Evolutionary conservation across 805 yeast genomes (phyloP).

Genomic region (Metschnikowia proteae): DNA sequence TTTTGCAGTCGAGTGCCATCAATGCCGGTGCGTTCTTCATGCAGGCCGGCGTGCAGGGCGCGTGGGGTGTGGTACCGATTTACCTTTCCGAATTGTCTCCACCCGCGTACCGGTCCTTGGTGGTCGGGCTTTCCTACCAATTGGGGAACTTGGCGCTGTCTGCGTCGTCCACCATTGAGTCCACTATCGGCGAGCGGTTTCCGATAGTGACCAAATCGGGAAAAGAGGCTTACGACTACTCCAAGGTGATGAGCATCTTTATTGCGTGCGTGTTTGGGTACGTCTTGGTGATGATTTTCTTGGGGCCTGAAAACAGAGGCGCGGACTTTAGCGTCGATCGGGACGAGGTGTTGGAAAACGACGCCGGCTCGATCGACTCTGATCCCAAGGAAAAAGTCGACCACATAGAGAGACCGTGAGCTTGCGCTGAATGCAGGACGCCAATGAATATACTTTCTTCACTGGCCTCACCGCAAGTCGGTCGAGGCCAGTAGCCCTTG

Average conservation of each 20-base stretch:
- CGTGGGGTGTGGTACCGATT: slow-evolving; percentile 70
- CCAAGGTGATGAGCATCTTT: slow-evolving; percentile 67
- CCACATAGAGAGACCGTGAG: neutral
- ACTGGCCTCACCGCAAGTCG: no score
- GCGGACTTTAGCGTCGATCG: slow-evolving; percentile 18
- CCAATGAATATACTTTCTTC: no score
- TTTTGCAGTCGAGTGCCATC: slow-evolving; percentile 31
- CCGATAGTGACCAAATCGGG: slow-evolving; percentile 38
- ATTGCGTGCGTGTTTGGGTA: slow-evolving; percentile 62
- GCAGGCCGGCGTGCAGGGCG: slow-evolving; percentile 66
- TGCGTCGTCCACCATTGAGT: slow-evolving; percentile 68
- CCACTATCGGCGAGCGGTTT: slow-evolving; percentile 57
- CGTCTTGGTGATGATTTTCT: slow-evolving; percentile 42
- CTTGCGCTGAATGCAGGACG: neutral
- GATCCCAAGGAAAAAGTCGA: neutral
- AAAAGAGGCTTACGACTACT: slow-evolving; percentile 47
- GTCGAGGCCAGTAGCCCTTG: no score
- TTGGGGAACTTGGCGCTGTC: slow-evolving; percentile 70
- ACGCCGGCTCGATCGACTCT: slow-evolving; percentile 34
- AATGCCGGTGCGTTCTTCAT: slow-evolving; percentile 61
- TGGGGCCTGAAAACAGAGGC: slow-evolving; percentile 53
- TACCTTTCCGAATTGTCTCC: slow-evolving; percentile 60
- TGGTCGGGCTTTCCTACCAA: slow-evolving; percentile 51
- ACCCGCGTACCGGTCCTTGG: slow-evolving; percentile 32
- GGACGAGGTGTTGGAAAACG: slow-evolving; percentile 13